Conservation (phyloP, 2,329 filamentous ascomycete genomes). For the Calonectria hongkongensis region DNA sequence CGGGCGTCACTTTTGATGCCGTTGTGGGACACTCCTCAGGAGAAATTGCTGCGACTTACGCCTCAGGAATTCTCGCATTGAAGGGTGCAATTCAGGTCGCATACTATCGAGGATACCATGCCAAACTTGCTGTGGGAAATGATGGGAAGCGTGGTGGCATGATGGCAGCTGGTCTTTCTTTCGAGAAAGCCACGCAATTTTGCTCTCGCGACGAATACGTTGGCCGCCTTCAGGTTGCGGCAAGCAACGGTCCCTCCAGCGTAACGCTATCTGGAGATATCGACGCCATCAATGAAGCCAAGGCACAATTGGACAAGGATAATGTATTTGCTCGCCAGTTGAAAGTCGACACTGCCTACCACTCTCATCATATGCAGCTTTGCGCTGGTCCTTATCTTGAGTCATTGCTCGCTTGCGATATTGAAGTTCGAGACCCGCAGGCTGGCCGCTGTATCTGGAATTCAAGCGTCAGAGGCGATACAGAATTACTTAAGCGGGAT, state of each 20-base stretch:
- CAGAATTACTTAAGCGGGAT: conserved; percentile 7
- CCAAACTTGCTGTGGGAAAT: conserved; percentile 14
- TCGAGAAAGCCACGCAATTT: conserved; percentile 6
- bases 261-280: conserved; percentile 17
- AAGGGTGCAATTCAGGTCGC: conserved; percentile 13
- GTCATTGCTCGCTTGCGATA: conserved; percentile 13
- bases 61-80: not conserved
- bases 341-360: conserved; percentile 16
- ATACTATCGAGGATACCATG: conserved; percentile 13
- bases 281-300: conserved; percentile 4
- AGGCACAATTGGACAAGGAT: conserved; percentile 13
- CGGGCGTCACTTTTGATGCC: conserved; percentile 11
- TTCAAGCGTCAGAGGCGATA: conserved; percentile 17
- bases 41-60: conserved; percentile 13
- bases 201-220: conserved; percentile 18
- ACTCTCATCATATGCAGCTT: conserved; percentile 21
- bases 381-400: conserved; percentile 12
- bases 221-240: conserved; percentile 8
- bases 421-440: not conserved
- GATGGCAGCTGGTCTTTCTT: conserved; percentile 13
- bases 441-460: conserved; percentile 14
- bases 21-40: conserved; percentile 17
- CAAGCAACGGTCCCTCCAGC: conserved; percentile 7
- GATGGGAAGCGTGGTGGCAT: conserved; percentile 7
- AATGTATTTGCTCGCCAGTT: conserved; percentile 10